A percentile compares a stretch with the other conserved stretches of the same genome.
Conservation (phyloP, 1,284 basidiomycete genomes). For the Laetiporus sulphureus region DNA sequence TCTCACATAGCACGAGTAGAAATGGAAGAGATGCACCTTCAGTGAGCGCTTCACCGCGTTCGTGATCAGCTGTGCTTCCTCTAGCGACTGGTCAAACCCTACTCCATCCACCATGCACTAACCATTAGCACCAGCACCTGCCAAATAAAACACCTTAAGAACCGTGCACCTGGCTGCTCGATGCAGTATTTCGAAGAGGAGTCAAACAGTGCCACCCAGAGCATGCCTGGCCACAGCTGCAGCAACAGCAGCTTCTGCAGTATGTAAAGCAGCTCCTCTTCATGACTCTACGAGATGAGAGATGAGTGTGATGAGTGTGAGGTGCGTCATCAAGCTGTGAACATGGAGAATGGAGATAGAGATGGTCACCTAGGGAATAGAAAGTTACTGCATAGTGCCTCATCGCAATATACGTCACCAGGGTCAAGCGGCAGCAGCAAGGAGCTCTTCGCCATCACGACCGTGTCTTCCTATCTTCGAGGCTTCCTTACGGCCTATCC, state of each 20-base stretch:
- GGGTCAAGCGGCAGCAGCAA: constrained; percentile 62
- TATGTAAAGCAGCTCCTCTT: constrained; percentile 87
- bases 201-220: constrained; percentile 70
- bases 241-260: constrained; percentile 70
- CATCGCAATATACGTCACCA: constrained; percentile 76
- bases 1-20: constrained; percentile 76
- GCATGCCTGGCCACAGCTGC: constrained; percentile 62
- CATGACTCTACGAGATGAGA: constrained; percentile 49
- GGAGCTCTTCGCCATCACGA: constrained; percentile 61
- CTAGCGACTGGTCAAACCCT: constrained; percentile 39
- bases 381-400: constrained; percentile 71
- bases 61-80: constrained; percentile 48
- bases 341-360: background rate
- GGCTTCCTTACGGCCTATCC: too few species aligned
- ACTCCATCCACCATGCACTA: too few species aligned
- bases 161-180: constrained; percentile 45
- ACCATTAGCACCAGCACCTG: background rate
- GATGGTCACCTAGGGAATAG: constrained; percentile 74
- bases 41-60: constrained; percentile 67
- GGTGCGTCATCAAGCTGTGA: too few species aligned
- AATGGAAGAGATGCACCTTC: constrained; percentile 78
- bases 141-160: constrained; percentile 1
- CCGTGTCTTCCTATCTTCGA: too few species aligned
- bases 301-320: background rate
- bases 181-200: constrained; percentile 47